These are phyloP conservation scores for Euphorbia pulcherrima DNA, from an alignment of 345 rosid genomes.

Conservation along the genomic window DNA sequence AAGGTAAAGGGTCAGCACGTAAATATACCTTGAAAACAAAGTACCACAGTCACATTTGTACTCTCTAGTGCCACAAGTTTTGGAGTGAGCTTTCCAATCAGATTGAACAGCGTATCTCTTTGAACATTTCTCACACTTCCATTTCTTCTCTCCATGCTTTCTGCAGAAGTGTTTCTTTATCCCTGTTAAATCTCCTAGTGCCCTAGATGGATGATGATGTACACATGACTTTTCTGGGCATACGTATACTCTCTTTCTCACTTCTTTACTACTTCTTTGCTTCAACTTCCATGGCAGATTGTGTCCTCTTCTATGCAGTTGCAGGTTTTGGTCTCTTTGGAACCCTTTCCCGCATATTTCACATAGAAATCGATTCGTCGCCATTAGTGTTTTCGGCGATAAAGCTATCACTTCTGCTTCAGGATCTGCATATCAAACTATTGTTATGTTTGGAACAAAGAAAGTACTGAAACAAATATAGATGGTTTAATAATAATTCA, in stretches of 20 bases:
- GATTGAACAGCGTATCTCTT: slow-evolving; percentile 97
- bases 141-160: slow-evolving; percentile 95
- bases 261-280: slow-evolving; percentile 82
- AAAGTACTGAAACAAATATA: too few relatives aligned
- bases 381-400: slow-evolving; percentile 94
- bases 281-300: slow-evolving; percentile 98
- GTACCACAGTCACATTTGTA: slow-evolving; percentile 96
- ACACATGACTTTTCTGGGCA: slow-evolving; percentile 90
- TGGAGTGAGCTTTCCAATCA: slow-evolving; percentile 97
- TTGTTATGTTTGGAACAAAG: slow-evolving; percentile 14
- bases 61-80: slow-evolving; percentile 95
- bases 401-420: slow-evolving; percentile 95
- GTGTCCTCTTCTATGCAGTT: slow-evolving; percentile 90
- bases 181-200: slow-evolving; percentile 94
- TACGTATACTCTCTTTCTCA: slow-evolving; percentile 77
- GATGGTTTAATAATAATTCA: not conserved
- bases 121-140: slow-evolving; percentile 94
- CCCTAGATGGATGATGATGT: slow-evolving; percentile 87
- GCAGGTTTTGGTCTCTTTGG: slow-evolving; percentile 95
- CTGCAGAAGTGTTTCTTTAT: slow-evolving; percentile 94
- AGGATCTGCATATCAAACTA: slow-evolving; percentile 53
- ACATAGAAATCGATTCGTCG: slow-evolving; percentile 92
- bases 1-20: not conserved
- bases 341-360: slow-evolving; percentile 97
- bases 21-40: slow-evolving; percentile 66